Evolutionary conservation across 345 rosid species (phyloP), one percentile per base, ranked within the genome.

Genomic region (Salix arbutifolia): DNA sequence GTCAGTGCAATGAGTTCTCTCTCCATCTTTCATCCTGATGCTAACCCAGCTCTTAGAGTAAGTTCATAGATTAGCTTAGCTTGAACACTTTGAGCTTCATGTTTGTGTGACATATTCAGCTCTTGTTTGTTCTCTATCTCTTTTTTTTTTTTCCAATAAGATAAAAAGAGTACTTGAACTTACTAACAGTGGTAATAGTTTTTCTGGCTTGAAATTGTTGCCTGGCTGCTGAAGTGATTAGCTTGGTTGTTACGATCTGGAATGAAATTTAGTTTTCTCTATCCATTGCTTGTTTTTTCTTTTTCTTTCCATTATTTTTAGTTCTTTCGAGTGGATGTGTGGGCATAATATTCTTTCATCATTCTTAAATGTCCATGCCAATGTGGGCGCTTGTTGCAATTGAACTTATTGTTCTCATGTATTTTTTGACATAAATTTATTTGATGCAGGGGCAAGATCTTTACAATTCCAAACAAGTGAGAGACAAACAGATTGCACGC

Each of bases 1-100:
- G 94, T 90, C 83, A 96, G 96, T 86, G 97, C 97, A 30, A 92
- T 96, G 90, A 92, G 99, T 81, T 91, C 99, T n/a, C 98, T 96
- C 77, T 93, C 99, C 65, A 83, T 93, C 79, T 93, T 93, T 82
- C 98, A 96, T 78, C 99, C 99, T 30, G 99, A 96, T 89, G 98
- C 99, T 52, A 96, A 96, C 81, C 99, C 99, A 76, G 97, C 99
- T 78, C 97, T 96, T 13, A 90, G 89, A 83, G 99, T 93, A 86
- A 76, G 91, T 87, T 83, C 58, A 62, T 67, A 0, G 11, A 69
- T 42, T 56, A 3, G 23, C 50, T 40, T 30, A 60, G 33, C 73
- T 69, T 70, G 25, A 30, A 74, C 44, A 74, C 40, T 53, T 4
- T 72, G 35, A 62, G 46, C 44, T 50, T 6, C 33, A 10, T 44